Evolutionary conservation across 2,329 filamentous ascomycete species (phyloP), one percentile per base, ranked within the genome.

Genomic region (Tolypocladium tundrense): DNA sequence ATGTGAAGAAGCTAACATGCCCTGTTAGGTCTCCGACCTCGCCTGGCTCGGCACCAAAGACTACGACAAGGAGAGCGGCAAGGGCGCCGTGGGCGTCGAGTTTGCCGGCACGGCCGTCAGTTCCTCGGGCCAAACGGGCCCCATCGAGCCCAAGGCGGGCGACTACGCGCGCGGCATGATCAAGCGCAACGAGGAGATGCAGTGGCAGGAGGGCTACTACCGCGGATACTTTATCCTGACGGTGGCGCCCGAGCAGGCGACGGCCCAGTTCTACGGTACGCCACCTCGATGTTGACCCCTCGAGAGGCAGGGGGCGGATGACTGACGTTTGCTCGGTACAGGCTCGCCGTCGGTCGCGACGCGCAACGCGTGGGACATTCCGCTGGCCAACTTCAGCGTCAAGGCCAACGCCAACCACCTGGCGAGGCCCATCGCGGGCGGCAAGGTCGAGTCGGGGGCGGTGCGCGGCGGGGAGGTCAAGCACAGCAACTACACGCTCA

Each of bases 201-300:
- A 88, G 65, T 91, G 87, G 88, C 83, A 86, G 63, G 87, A 90
- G 58, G 69, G 85, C 9, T 90, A 88, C 69, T 91, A 90, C 69
- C 79, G 87, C 21, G 88, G 88, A 1, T 91, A 91, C 72, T 90
- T 84, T 63, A 80, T 87, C 66, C 73, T 90, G 45, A 77, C 80
- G 53, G 74, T 88, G 57, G 76, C 73, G 24, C 76, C 81, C 27
- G 75, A 85, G 13, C 73, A 79, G 51, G 76, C 88, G 2, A 74
- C 80, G n/a, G 87, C 87, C 0, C 75, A 77, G 14, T 91, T 80
- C 72, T 91, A 85, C 63, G 87, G 84, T 45, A 66, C 80, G 66
- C 51, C 40, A 9, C 11, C 1, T 11, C 11, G 13, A 13, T 13
- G 37, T 42, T 8, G 6, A 9, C 7, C 31, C 7, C 31, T 33